Base-by-base conservation (phyloP, 805 yeast genomes). In the Lachancea nothofagi region DNA sequence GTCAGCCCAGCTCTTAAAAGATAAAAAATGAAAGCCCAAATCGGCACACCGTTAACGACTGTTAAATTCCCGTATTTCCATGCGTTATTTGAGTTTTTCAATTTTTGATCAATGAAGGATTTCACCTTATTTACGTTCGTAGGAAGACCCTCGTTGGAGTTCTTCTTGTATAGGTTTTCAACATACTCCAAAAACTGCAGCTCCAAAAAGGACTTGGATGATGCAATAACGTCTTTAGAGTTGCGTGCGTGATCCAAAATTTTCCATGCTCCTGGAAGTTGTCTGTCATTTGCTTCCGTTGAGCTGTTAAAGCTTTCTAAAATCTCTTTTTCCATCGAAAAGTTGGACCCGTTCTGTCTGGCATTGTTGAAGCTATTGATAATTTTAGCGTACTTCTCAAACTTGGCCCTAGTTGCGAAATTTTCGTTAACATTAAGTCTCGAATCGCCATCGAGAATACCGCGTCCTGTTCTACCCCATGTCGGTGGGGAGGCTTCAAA, bases 21-120 rank as follows among this genome's bases (percentile, higher is more conserved):
- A 61, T 85, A 90, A 57, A 83, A 93, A 8, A 93, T 64, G 27
- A 87, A 65, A 0, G 96, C 96, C 98, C 98, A 90, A n/a, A 93
- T 75, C 7, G 97, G 97, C 1, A 75, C 68, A 13, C 88, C 88
- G 61, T 90, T 89, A 18, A 87, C 79, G 40, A 81, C 65, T 29
- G 81, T 71, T 34, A 83, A 51, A 44, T 74, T 73, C n/a, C 69
- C 66, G 26, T 71, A 50, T 40, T 69, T 70, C 80, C 83, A 72
- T 23, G 67, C 62, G 15, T 67, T 70, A 38, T 65, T 65, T 44
- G 60, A 63, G 55, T 62, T 75, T 51, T 60, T 65, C 41, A 68
- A 53, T 55, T 71, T 64, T 54, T 62, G 51, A 43, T 77, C 71
- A 53, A 76, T 60, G 54, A 84, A 73, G 37, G 82, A 77, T 44